Conservation (phyloP, 768 basidiomycete genomes). For the Lentinula raphanica region DNA sequence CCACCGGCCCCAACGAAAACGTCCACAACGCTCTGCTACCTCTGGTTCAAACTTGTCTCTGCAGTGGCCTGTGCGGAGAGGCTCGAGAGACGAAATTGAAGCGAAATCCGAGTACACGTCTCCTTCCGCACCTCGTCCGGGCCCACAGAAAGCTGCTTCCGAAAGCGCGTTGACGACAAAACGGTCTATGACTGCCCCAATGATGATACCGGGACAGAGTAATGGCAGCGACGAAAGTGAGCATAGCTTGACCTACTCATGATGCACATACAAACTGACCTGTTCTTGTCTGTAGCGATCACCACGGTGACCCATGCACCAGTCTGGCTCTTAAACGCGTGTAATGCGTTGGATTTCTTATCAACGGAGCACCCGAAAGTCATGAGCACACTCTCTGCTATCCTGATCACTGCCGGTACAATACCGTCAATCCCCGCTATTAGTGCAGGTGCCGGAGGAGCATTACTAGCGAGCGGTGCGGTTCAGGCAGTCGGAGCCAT, state of each 20-base stretch:
- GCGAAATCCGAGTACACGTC: neutral
- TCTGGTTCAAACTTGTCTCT: constrained; percentile 20
- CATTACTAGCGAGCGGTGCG: constrained; percentile 65
- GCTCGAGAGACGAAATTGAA: constrained; percentile 29
- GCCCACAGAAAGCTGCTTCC: constrained; percentile 28
- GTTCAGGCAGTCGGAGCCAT: constrained; percentile 77
- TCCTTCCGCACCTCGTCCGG: constrained; percentile 20
- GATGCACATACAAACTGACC: constrained; percentile 6
- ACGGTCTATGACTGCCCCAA: constrained; percentile 17
- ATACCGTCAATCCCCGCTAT: constrained; percentile 70
- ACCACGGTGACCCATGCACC: constrained; percentile 58
- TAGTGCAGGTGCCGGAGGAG: constrained; percentile 64
- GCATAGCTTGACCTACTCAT: constrained; percentile 10
- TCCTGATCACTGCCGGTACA: constrained; percentile 74
- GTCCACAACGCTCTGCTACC: constrained; percentile 22
- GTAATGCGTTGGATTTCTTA: constrained; percentile 69
- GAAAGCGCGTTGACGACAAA: constrained; percentile 25
- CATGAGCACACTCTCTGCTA: constrained; percentile 69
- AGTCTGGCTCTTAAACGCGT: constrained; percentile 73
- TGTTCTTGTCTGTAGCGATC: constrained; percentile 18
- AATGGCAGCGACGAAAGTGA: constrained; percentile 19
- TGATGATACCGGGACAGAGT: constrained; percentile 7
- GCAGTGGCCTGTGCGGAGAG: constrained; percentile 23
- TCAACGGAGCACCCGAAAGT: constrained; percentile 70
- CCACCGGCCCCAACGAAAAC: neutral